Conservation (phyloP, 768 basidiomycete species). For the Tulasnella sp. region DNA sequence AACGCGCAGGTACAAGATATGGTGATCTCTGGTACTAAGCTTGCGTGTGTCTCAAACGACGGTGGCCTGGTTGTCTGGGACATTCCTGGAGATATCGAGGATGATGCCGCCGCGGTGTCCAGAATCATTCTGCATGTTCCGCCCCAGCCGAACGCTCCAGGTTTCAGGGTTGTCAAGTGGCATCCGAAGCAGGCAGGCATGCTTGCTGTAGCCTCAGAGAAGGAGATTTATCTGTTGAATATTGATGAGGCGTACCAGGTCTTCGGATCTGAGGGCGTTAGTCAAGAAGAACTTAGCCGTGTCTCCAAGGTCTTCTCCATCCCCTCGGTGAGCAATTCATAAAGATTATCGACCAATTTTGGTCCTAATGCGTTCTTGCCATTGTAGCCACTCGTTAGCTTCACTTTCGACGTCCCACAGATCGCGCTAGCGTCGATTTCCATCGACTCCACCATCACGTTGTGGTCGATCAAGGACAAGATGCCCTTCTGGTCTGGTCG, state of each 20-base stretch:
- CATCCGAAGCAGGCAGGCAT: slow-evolving; percentile 73
- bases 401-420: slow-evolving; percentile 74
- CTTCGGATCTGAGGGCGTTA: slow-evolving; percentile 53
- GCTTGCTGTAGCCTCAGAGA: slow-evolving; percentile 73
- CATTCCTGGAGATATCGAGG: slow-evolving; percentile 68
- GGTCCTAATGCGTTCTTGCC: not conserved
- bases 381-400: slow-evolving; percentile 64
- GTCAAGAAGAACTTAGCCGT: slow-evolving; percentile 57
- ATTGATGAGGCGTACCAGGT: slow-evolving; percentile 49
- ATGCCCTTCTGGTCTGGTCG: slow-evolving; percentile 65
- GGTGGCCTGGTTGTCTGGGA: slow-evolving; percentile 88
- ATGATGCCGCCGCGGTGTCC: slow-evolving; percentile 63
- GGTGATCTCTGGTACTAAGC: slow-evolving; percentile 72
- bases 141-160: slow-evolving; percentile 49
- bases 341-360: not conserved
- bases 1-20: slow-evolving; percentile 68
- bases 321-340: slow-evolving; percentile 46
- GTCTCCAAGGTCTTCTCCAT: slow-evolving; percentile 59
- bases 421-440: slow-evolving; percentile 72
- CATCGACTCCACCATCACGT: slow-evolving; percentile 67
- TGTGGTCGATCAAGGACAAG: slow-evolving; percentile 74
- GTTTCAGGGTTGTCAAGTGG: slow-evolving; percentile 77
- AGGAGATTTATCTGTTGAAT: slow-evolving; percentile 66
- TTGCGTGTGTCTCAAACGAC: slow-evolving; percentile 79
- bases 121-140: slow-evolving; percentile 17